These are phyloP conservation scores for Curvularia hawaiiensis DNA, from an alignment of 2,329 filamentous ascomycete species.

Conservation along the genomic window DNA sequence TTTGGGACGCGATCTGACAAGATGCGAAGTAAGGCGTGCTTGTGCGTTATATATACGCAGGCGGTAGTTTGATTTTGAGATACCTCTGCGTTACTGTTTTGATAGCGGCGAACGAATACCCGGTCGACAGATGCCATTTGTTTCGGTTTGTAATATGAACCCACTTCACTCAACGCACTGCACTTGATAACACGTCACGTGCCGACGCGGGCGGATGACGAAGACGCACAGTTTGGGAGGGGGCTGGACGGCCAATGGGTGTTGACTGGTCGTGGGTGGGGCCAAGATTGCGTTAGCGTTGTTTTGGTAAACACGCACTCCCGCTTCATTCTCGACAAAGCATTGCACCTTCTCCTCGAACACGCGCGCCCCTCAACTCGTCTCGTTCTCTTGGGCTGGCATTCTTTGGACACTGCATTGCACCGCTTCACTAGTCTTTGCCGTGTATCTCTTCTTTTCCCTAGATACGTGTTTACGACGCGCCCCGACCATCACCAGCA, in stretches of 20 bases:
- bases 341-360: constrained; percentile 39
- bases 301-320: constrained; percentile 30
- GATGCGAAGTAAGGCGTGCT: background rate
- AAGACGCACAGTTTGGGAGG: background rate
- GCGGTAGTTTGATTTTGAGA: constrained; percentile 10
- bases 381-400: constrained; percentile 27
- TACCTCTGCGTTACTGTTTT: constrained; percentile 9
- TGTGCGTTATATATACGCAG: background rate
- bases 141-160: background rate
- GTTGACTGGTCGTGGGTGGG: constrained; percentile 21
- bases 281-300: constrained; percentile 24
- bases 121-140: background rate
- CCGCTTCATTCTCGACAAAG: constrained; percentile 27
- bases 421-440: constrained; percentile 26
- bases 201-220: constrained; percentile 1
- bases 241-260: constrained; percentile 10
- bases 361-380: constrained; percentile 17
- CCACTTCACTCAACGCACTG: background rate
- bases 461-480: constrained; percentile 36
- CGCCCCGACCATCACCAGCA: constrained; percentile 30
- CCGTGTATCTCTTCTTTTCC: constrained; percentile 38
- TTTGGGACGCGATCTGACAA: constrained; percentile 23
- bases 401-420: constrained; percentile 22
- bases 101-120: background rate
- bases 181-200: background rate